Conservation (phyloP, 495 filamentous ascomycete genomes). For the Aspergillus homomorphus region DNA sequence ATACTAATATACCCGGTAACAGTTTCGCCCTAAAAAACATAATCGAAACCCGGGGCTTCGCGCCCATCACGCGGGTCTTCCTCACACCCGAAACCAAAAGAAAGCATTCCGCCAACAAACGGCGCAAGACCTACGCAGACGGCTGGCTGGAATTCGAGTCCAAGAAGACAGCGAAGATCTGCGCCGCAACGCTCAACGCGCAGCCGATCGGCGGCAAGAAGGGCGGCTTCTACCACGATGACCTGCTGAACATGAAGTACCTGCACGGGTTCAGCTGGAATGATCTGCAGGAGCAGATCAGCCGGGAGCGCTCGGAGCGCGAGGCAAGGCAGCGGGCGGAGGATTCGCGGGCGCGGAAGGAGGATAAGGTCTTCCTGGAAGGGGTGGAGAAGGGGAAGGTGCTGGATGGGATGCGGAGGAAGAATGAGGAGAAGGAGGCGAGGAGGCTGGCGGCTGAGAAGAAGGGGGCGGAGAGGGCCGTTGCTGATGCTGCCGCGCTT, state of each 20-base stretch:
- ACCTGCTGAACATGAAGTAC: constrained; percentile 86
- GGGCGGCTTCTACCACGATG: constrained; percentile 85
- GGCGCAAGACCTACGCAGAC: constrained; percentile 72
- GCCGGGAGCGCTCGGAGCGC: constrained; percentile 78
- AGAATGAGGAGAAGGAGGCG: constrained; percentile 60
- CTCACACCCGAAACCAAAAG: constrained; percentile 71
- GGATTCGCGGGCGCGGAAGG: constrained; percentile 70
- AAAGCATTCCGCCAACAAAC: constrained; percentile 77
- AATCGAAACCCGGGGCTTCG: constrained; percentile 67
- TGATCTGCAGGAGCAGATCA: constrained; percentile 62
- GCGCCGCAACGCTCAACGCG: constrained; percentile 82
- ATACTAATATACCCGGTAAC: too few species aligned
- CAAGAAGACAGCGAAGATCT: constrained; percentile 75
- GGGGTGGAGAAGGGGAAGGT: constrained; percentile 84
- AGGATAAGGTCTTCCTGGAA: constrained; percentile 78
- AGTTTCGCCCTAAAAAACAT: constrained; percentile 66
- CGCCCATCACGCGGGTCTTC: constrained; percentile 77
- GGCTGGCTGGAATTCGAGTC: constrained; percentile 90
- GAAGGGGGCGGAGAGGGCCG: constrained; percentile 9
- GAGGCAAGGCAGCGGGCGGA: constrained; percentile 75
- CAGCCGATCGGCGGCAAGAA: constrained; percentile 82
- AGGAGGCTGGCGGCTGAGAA: constrained; percentile 24
- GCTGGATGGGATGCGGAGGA: constrained; percentile 63
- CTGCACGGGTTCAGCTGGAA: constrained; percentile 80
- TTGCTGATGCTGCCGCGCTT: constrained; percentile 11